phyloP scores from a whole-genome alignment of 2,329 filamentous ascomycete genomes.

The Colletotrichum spaethianum region DNA sequence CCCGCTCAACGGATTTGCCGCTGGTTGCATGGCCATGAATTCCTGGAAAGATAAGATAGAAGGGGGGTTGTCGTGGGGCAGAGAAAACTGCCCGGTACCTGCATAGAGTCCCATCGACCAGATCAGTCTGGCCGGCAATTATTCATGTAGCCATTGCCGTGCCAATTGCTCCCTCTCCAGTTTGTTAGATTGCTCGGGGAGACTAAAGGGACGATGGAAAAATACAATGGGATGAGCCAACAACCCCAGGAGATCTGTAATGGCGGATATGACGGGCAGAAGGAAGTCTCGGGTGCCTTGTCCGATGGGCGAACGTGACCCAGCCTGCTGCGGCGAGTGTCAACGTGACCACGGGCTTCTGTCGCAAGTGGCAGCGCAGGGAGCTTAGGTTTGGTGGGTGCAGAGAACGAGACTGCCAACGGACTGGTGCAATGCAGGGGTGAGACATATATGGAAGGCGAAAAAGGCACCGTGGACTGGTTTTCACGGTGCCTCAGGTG shows the following conservation, averaged over 20 bases:
- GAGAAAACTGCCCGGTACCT: conserved; percentile 9
- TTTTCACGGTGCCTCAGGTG: conserved; percentile 21
- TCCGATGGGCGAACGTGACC: conserved; percentile 32
- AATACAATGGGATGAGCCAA: neutral
- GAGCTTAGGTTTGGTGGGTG: conserved; percentile 11
- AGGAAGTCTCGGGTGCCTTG: conserved; percentile 17
- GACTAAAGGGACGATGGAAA: neutral
- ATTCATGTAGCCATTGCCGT: neutral
- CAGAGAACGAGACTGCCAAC: neutral
- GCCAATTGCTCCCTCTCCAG: neutral
- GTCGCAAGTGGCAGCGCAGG: conserved; percentile 16
- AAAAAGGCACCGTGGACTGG: neutral
- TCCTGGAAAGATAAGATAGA: neutral
- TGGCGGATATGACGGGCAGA: neutral
- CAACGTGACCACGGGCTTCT: conserved; percentile 32
- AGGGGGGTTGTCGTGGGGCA: neutral
- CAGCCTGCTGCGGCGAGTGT: conserved; percentile 17
- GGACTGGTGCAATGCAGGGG: conserved; percentile 27
- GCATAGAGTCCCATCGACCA: conserved; percentile 20
- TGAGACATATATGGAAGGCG: neutral
- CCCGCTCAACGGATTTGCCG: neutral
- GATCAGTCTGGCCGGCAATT: neutral
- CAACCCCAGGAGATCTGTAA: neutral
- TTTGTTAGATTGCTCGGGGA: neutral
- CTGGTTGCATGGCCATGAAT: neutral